Base-by-base conservation (phyloP, 495 filamentous ascomycete genomes). In the Pyrenopolyporus hunteri region DNA sequence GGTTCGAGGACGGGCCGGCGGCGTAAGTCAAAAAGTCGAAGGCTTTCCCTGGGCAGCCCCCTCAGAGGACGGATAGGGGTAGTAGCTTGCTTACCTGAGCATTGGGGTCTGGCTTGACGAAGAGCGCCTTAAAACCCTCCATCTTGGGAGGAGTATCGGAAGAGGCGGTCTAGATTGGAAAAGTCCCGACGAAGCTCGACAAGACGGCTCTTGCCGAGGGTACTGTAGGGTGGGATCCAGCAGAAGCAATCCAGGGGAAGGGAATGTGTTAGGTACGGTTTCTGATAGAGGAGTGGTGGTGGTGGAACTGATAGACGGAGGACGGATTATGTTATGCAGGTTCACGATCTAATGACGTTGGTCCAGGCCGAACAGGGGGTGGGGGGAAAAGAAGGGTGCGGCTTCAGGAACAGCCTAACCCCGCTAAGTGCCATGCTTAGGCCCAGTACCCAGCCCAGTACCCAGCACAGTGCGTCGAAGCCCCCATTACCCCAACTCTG, bases 81-180 rank as follows among this genome's bases (percentile, higher is more conserved):
- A 26, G 29, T 45, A 23, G 37, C 13, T 23, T 29, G 49, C 64
- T 62, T 76, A 95, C 93, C 81, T 98, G 94, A 28, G 84, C 88
- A 73, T 93, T 86, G 37, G 94, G 95, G 74, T 94, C 91, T 17
- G 95, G 94, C 72, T 90, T 93, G 75, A 85, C 93, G 78, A 98
- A 94, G 68, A 96, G 85, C 32, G 87, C 80, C 72, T 87, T 91
- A 73, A 98, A 74, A 22, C 90, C 80, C 77, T 98, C 90, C 94
- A 98, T 98, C 65, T 63, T 76, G 61, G 63, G 16, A 10, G 20
- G 22, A 14, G 4, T 17, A 43, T 13, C 23, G 20, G 29, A 13
- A 19, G 6, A 20, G 35, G 14, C 29, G 16, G 54, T 40, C 13
- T 16, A 19, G 20, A 10, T 25, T 47, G 29, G 11, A 19, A 55